phyloP scores from a whole-genome alignment of 345 rosid genomes.

The Cochlearia excelsa region DNA sequence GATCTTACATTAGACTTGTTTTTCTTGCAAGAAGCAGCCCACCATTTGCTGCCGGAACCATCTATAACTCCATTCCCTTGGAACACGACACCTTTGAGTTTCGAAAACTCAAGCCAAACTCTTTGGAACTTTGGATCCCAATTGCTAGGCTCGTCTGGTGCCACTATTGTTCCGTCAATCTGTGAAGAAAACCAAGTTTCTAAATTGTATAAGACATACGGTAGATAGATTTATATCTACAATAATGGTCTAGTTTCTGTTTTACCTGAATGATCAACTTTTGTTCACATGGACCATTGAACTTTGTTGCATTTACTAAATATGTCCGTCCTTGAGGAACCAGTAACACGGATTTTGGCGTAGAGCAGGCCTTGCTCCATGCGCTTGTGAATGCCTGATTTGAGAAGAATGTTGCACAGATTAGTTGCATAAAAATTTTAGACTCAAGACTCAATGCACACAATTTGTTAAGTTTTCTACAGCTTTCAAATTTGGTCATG shows the following conservation, averaged over 20 bases:
- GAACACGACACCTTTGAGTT: conserved; percentile 64
- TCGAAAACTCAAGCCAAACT: conserved; percentile 85
- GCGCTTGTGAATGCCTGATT: conserved; percentile 76
- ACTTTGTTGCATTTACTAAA: conserved; percentile 84
- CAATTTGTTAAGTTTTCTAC: no score
- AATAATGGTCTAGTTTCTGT: not conserved
- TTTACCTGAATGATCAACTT: conserved; percentile 74
- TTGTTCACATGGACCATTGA: conserved; percentile 84
- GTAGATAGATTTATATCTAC: not conserved
- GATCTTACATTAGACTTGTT: conserved; percentile 71
- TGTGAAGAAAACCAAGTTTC: conserved; percentile 28
- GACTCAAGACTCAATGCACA: not conserved
- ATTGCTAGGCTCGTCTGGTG: conserved; percentile 78
- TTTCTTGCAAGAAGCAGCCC: conserved; percentile 97
- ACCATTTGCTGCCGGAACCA: conserved; percentile 98
- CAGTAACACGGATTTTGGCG: conserved; percentile 61
- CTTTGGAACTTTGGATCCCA: conserved; percentile 76
- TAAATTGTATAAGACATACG: conserved; percentile 7
- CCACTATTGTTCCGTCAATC: conserved; percentile 94
- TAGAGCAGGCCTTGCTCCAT: conserved; percentile 72
- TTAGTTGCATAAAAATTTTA: not conserved
- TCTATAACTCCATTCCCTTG: conserved; percentile 89
- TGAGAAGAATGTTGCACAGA: conserved; percentile 23
- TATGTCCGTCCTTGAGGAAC: conserved; percentile 72
- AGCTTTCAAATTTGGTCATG: no score